Evolutionary conservation across 768 basidiomycete genomes (phyloP).

Genomic region (Trametes villosa): DNA sequence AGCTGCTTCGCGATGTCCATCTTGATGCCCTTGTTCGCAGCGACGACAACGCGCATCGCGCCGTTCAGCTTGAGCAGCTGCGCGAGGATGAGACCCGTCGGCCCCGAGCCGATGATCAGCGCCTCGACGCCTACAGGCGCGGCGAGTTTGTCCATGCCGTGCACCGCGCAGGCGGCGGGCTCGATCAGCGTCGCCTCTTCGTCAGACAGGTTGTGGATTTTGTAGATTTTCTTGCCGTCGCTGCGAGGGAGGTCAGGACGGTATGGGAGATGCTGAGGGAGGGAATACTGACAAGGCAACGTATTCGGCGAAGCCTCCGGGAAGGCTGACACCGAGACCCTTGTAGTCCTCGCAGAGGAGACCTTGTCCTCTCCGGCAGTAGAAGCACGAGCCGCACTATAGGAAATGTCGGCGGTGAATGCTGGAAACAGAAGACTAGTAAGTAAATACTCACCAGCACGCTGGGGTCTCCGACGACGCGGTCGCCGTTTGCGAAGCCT

Average conservation of each 20-base stretch:
- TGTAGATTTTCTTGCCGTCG: conserved; percentile 78
- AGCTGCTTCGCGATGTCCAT: conserved; percentile 84
- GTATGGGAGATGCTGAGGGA: not conserved
- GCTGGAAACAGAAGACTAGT: not conserved
- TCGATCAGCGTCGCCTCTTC: conserved; percentile 89
- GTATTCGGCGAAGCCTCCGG: conserved; percentile 92
- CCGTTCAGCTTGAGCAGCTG: conserved; percentile 89
- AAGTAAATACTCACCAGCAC: conserved; percentile 54
- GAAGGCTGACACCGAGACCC: conserved; percentile 77
- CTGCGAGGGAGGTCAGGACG: conserved; percentile 36
- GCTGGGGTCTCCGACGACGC: conserved; percentile 83
- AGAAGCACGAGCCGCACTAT: conserved; percentile 86
- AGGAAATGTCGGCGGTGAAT: not conserved
- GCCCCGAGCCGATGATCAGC: conserved; percentile 87
- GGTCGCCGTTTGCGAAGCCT: conserved; percentile 77
- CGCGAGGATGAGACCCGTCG: conserved; percentile 88
- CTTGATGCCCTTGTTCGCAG: conserved; percentile 90
- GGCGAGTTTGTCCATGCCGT: conserved; percentile 87
- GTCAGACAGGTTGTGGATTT: conserved; percentile 84
- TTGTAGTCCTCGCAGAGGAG: conserved; percentile 87
- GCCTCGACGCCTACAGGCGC: conserved; percentile 85
- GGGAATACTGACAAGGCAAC: conserved; percentile 69
- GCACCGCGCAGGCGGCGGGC: conserved; percentile 89
- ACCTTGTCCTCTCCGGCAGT: conserved; percentile 82
- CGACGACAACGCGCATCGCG: conserved; percentile 78